These are phyloP conservation scores for Neurospora sp. DNA, from an alignment of 2,329 filamentous ascomycete species.

Conservation along the genomic window DNA sequence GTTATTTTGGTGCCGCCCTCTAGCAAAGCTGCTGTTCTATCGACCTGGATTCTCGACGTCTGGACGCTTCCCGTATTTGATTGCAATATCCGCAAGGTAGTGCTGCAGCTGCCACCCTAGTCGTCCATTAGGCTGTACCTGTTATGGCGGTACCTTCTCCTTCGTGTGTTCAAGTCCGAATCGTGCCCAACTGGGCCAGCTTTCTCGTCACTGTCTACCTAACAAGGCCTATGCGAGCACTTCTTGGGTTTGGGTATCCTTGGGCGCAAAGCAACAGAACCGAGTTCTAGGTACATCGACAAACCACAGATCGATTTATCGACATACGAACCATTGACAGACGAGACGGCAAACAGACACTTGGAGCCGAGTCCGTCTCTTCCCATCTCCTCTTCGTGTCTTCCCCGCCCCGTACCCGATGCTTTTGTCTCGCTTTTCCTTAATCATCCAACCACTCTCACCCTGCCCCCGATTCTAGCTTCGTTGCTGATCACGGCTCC, in stretches of 20 bases:
- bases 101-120: background rate
- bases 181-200: background rate
- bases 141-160: background rate
- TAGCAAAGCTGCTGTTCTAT: background rate
- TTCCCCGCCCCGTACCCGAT: constrained; percentile 12
- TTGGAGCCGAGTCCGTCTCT: constrained; percentile 2
- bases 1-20: background rate
- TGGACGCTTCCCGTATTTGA: background rate
- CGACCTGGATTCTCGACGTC: background rate
- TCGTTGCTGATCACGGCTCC: background rate
- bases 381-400: constrained; percentile 2
- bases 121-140: background rate
- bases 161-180: background rate
- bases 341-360: constrained; percentile 3
- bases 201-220: constrained; percentile 5
- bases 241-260: constrained; percentile 5
- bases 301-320: background rate
- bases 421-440: constrained; percentile 8
- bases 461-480: background rate
- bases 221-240: constrained; percentile 1
- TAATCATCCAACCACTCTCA: background rate
- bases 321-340: constrained; percentile 5
- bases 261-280: constrained; percentile 7
- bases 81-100: background rate
- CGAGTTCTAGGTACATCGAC: background rate